These are phyloP conservation scores for Ophiobolus disseminans DNA, from an alignment of 2,329 filamentous ascomycete genomes.

Conservation along the genomic window DNA sequence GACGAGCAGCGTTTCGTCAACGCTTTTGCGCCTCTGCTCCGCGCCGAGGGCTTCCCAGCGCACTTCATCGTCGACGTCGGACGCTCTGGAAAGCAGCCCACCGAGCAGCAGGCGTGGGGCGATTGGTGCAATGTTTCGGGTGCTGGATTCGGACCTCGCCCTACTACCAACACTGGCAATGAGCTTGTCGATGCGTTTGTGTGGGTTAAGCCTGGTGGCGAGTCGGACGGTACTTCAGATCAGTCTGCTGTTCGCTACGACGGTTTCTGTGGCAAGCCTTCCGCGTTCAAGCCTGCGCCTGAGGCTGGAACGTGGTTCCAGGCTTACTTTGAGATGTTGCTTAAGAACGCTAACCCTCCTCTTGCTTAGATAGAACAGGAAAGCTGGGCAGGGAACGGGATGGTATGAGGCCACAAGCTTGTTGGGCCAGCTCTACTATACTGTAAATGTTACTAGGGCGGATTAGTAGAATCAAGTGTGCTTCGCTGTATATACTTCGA, in stretches of 20 bases:
- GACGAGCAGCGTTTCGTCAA: constrained; percentile 63
- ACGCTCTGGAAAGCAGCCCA: constrained; percentile 69
- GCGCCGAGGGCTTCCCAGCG: constrained; percentile 57
- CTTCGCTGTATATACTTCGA: too few relatives aligned
- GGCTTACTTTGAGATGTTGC: constrained; percentile 50
- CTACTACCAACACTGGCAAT: constrained; percentile 67
- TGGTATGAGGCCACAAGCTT: not conserved
- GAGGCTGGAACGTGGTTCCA: constrained; percentile 74
- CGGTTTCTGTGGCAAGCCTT: constrained; percentile 60
- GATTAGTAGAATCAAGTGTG: too few relatives aligned
- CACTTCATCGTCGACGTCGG: constrained; percentile 62
- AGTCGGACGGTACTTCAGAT: constrained; percentile 57
- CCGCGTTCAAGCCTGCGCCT: constrained; percentile 68
- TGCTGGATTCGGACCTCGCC: constrained; percentile 70
- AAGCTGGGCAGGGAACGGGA: not conserved
- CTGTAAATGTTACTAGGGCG: too few relatives aligned
- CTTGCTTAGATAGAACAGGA: constrained; percentile 17
- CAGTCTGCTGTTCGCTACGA: constrained; percentile 59
- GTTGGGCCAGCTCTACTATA: constrained; percentile 2
- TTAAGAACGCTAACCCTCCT: constrained; percentile 45
- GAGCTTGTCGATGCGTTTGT: constrained; percentile 69
- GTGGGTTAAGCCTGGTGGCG: constrained; percentile 73
- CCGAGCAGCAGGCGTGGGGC: constrained; percentile 63
- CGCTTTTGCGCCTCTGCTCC: constrained; percentile 58
- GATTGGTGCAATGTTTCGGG: constrained; percentile 73